Base-by-base conservation (phyloP, 2,329 filamentous ascomycete species). In the Xylariaceae sp. region DNA sequence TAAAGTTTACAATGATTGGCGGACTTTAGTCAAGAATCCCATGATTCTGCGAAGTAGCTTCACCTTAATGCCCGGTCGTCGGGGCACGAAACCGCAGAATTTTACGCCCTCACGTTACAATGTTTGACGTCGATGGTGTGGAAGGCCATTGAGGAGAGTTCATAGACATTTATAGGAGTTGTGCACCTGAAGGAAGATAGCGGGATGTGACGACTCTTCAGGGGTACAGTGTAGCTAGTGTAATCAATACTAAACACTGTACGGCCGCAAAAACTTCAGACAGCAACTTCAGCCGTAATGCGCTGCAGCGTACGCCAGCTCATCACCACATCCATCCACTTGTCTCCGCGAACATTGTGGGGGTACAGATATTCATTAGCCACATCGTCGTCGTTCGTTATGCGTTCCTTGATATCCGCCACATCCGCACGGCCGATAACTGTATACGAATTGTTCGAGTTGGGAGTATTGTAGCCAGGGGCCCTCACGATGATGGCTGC, bases 361-460 rank as follows among this genome's bases (percentile, higher is more conserved):
- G 9, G 16, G 30, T 47, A 12, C 6, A 47, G 40, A 6, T 34
- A 47, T 30, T 26, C 1, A 8, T 13, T 16, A 4, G 26, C 49
- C 29, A 49, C n/a, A 2, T 7, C 40, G 37, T 56, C 36, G 10
- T 41, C 3, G 5, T 13, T n/a, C 8, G 42, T 29, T 19, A 47
- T 53, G 34, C 46, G 54, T 29, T 50, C 19, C 2, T 13, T 22
- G n/a, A 54, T n/a, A 32, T 54, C 54, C 7, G 47, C 47, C 15
- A 57, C 51, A 15, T 54, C 51, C 12, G 47, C 54, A n/a, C 51
- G 54, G 19, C 43, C 47, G 16, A 56, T 18, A 13, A 56, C 47
- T 21, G 21, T n/a, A n/a, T 43, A 50, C 9, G 26, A 21, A 2
- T 29, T 53, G 6, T 43, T 32, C 15, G 26, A 39, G 32, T 41